Conservation (phyloP, 2,329 filamentous ascomycete genomes). For the Hypoxylon sp. region DNA sequence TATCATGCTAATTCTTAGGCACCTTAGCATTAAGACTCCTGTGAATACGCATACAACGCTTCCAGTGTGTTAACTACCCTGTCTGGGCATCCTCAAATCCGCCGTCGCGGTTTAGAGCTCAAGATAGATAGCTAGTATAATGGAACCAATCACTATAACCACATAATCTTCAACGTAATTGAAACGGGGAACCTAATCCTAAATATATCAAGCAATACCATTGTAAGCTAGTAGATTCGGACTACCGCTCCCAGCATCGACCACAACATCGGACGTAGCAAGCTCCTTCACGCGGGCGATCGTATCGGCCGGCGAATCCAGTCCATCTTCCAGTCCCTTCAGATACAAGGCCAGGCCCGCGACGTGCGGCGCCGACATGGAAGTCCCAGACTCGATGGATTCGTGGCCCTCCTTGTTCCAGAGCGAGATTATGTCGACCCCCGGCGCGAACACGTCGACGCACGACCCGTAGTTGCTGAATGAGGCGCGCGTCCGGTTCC, state of each 20-base stretch:
- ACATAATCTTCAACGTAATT: not conserved
- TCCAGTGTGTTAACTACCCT: not conserved
- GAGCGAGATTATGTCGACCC: slow-evolving; percentile 58
- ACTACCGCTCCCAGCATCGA: slow-evolving; percentile 31
- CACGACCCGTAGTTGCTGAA: slow-evolving; percentile 65
- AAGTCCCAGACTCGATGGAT: slow-evolving; percentile 63
- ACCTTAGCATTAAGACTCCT: not conserved
- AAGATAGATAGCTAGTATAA: not conserved
- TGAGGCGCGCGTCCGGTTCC: slow-evolving; percentile 54
- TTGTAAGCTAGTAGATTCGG: slow-evolving; percentile 46
- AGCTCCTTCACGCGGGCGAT: slow-evolving; percentile 40
- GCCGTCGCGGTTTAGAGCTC: not conserved
- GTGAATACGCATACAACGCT: not conserved
- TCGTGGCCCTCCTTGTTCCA: slow-evolving; percentile 58
- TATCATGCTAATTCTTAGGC: slow-evolving; percentile 5
- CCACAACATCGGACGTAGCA: slow-evolving; percentile 31
- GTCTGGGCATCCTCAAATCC: not conserved
- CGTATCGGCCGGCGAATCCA: slow-evolving; percentile 26
- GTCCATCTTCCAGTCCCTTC: slow-evolving; percentile 24
- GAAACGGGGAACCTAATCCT: not conserved
- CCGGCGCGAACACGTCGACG: slow-evolving; percentile 60
- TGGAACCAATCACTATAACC: slow-evolving; percentile 1
- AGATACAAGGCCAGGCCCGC: slow-evolving; percentile 67
- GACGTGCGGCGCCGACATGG: slow-evolving; percentile 68
- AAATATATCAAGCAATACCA: slow-evolving; percentile 21